These are phyloP conservation scores for Patellifolia procumbens DNA, from an alignment of 179 eudicot species.

Conservation along the genomic window DNA sequence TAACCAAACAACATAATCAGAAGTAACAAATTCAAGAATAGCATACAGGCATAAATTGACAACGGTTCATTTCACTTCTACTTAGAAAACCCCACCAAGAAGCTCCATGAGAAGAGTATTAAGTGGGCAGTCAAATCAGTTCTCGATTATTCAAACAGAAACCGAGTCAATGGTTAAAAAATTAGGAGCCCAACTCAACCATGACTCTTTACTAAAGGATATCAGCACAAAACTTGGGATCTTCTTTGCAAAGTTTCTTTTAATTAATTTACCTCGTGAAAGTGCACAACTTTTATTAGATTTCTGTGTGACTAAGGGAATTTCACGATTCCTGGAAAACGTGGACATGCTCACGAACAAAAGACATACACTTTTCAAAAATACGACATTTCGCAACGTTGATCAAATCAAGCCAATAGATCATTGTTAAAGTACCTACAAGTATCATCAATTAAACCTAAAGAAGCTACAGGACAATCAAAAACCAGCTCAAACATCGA, in stretches of 20 bases:
- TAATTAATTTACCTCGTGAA: too few species aligned
- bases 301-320: too few species aligned
- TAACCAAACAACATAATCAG: slow-evolving; percentile 21
- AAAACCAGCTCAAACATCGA: slow-evolving; percentile 19
- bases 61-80: not conserved
- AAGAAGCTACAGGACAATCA: slow-evolving; percentile 2
- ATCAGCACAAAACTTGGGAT: too few species aligned
- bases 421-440: not conserved
- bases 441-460: not conserved
- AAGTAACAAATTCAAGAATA: not conserved
- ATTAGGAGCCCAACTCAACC: not conserved
- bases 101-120: not conserved
- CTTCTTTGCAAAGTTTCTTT: too few species aligned
- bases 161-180: slow-evolving; percentile 22
- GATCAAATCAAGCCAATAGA: not conserved
- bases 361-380: not conserved
- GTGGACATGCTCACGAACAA: too few species aligned
- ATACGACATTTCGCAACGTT: not conserved
- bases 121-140: not conserved
- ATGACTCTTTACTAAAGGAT: too few species aligned
- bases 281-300: too few species aligned
- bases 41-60: not conserved
- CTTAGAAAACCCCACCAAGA: not conserved
- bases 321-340: too few species aligned
- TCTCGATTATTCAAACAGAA: not conserved